Evolutionary conservation across 2,329 filamentous ascomycete species (phyloP), one percentile per base, ranked within the genome.

Genomic region (Capronia coronata): DNA sequence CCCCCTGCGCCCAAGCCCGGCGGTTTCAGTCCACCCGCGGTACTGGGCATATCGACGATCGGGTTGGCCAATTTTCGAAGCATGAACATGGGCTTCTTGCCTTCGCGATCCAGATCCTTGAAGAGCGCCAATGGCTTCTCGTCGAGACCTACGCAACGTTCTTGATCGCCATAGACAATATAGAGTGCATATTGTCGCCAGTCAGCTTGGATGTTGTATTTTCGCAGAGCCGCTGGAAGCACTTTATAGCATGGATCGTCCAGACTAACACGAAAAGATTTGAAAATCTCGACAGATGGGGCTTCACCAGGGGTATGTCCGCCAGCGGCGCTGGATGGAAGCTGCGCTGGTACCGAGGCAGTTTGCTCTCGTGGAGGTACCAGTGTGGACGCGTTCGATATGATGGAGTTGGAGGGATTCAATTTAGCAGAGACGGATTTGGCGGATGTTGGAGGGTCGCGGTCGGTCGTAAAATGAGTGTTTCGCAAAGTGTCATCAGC

Each of bases 81-180:
- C 93, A 98, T 98, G 64, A 98, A 98, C 93, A 97, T 97, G 18
- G 93, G 93, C 67, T 97, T 98, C 70, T 94, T 86, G 40, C 93
- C 93, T 71, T 97, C 93, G 67, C 90, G 90, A 65, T 97, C 90
- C 49, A 98, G 74, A 66, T 97, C 90, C 71, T 98, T 98, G 72
- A 98, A 98, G 55, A 98, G 71, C 55, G 96, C 94, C 51, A 98
- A 73, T 8, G 93, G 93, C 63, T 94, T 91, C 70, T 98, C 93
- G 50, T 97, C 86, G 58, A 95, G 74, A 1, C 86, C 88, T 30
- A 98, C 71, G 66, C 91, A 97, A 11, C 93, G 83, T 71, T 98
- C 93, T 68, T 97, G 89, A 63, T 97, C 90, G n/a, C 93, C 93
- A 62, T 96, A 95, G 2, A 98, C 93, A 65, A 98, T 98, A 65